These are phyloP conservation scores for Moesziomyces antarcticus DNA, from an alignment of 1,284 basidiomycete species.

Conservation along the genomic window DNA sequence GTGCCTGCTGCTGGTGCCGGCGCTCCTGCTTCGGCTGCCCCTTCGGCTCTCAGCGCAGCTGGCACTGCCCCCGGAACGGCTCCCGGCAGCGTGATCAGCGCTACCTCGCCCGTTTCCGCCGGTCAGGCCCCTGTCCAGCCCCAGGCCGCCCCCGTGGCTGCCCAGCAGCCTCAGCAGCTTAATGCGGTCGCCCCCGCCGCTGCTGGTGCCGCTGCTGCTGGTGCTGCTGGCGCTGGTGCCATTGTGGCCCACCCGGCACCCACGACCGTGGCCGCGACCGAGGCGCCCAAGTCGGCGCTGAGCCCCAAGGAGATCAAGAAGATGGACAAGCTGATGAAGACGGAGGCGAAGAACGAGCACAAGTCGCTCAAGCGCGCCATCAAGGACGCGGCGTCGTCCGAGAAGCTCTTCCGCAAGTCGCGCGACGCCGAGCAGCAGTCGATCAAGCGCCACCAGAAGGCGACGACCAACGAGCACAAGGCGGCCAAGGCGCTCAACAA, in stretches of 20 bases:
- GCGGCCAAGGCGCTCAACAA: conserved; percentile 55
- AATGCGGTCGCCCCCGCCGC: conserved; percentile 19
- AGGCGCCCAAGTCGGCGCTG: conserved; percentile 36
- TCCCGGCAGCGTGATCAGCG: conserved; percentile 16
- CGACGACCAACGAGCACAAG: conserved; percentile 58
- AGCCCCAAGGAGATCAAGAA: conserved; percentile 57
- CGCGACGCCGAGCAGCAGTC: conserved; percentile 56
- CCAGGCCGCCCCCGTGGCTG: neutral
- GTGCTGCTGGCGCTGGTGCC: conserved; percentile 9
- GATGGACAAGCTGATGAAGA: conserved; percentile 62
- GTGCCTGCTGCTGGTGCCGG: conserved; percentile 24
- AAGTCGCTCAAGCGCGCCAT: conserved; percentile 56
- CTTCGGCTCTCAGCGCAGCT: conserved; percentile 12
- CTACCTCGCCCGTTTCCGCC: neutral
- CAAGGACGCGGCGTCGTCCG: conserved; percentile 54
- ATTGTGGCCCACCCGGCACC: conserved; percentile 20
- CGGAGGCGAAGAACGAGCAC: conserved; percentile 60
- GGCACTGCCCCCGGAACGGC: conserved; percentile 9
- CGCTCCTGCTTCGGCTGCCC: conserved; percentile 17
- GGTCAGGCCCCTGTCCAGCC: neutral
- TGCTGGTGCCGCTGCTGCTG: conserved; percentile 14
- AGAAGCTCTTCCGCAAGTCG: conserved; percentile 59
- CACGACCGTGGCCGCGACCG: conserved; percentile 23
- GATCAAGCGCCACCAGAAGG: conserved; percentile 58
- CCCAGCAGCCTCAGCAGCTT: conserved; percentile 20